Conservation (phyloP, 129 eudicot genomes). For the Tagetes patula region DNA sequence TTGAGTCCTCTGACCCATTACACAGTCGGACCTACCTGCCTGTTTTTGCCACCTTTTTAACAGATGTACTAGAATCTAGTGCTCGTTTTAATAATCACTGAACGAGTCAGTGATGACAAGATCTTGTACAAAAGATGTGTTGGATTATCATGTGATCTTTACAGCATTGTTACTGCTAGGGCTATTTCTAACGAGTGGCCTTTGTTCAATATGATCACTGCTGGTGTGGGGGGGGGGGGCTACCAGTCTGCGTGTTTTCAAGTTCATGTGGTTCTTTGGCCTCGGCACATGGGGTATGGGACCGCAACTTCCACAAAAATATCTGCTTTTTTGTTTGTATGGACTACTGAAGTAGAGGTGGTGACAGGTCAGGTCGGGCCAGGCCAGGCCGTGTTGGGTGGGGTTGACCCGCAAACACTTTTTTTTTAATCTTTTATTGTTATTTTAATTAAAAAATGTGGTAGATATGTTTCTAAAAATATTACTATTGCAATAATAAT, state of each 20-base stretch:
- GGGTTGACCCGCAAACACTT: not conserved
- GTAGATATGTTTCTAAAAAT: not conserved
- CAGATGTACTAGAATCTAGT: slow-evolving; percentile 21
- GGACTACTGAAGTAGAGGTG: not conserved
- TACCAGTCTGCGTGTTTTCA: not conserved
- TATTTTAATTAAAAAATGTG: not conserved
- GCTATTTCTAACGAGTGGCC: slow-evolving; percentile 23
- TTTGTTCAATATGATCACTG: slow-evolving; percentile 19
- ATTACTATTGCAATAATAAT: not conserved
- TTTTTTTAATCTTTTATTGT: too few species aligned
- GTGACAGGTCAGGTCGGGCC: not conserved
- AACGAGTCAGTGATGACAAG: slow-evolving; percentile 18
- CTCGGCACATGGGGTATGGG: slow-evolving; percentile 33
- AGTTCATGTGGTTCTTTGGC: slow-evolving; percentile 26
- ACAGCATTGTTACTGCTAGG: slow-evolving; percentile 19
- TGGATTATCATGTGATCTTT: slow-evolving; percentile 29
- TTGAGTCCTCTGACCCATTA: not conserved
- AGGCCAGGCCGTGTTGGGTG: not conserved
- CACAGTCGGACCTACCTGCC: not conserved
- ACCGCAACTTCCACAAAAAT: slow-evolving; percentile 23
- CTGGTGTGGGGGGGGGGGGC: not conserved
- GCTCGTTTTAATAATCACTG: slow-evolving; percentile 16
- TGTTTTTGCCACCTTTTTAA: slow-evolving; percentile 5
- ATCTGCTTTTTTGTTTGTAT: not conserved
- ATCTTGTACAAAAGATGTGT: slow-evolving; percentile 23